Conservation (phyloP, 2,329 filamentous ascomycete species). For the Ascochyta koolunga region DNA sequence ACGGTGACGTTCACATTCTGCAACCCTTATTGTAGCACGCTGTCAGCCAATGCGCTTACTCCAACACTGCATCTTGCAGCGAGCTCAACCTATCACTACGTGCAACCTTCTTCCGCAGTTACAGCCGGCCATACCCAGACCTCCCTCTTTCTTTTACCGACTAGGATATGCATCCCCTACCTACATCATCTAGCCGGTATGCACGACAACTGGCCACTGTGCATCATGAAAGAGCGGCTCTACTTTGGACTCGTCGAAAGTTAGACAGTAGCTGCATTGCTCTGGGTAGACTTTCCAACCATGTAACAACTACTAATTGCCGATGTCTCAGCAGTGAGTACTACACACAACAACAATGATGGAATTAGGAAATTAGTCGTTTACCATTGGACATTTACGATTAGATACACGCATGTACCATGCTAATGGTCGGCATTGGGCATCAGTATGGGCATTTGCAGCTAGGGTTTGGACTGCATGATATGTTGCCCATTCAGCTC, state of each 20-base stretch:
- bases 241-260: neutral
- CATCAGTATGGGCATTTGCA: neutral
- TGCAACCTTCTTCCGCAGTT: neutral
- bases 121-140: neutral
- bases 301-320: too few relatives aligned
- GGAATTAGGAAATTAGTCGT: neutral
- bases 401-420: neutral
- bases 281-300: too few relatives aligned
- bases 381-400: neutral
- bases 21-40: neutral
- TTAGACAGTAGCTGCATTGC: too few relatives aligned
- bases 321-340: neutral
- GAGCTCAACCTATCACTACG: neutral
- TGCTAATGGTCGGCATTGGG: neutral
- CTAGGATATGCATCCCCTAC: neutral
- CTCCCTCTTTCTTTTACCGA: neutral
- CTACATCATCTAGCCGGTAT: neutral
- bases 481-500: neutral
- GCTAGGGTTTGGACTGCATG: neutral
- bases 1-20: slow-evolving; percentile 2
- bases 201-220: neutral
- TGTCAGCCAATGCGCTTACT: neutral
- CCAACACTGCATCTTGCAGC: neutral
- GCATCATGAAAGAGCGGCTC: neutral
- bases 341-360: neutral